These are phyloP conservation scores for Daedaleopsis nitida DNA, from an alignment of 768 basidiomycete genomes.

Conservation along the genomic window DNA sequence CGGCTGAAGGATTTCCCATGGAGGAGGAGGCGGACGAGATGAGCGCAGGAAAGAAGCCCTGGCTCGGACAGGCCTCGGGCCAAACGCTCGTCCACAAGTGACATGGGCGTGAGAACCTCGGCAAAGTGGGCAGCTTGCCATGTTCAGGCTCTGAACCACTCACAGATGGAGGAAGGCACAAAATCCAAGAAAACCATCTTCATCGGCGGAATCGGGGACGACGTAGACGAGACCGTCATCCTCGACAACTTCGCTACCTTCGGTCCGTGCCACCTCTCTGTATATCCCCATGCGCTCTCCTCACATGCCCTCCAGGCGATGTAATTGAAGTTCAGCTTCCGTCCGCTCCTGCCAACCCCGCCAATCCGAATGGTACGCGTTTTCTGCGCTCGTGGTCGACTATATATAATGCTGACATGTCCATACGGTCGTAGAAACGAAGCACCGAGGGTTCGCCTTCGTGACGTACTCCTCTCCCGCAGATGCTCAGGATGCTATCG, in stretches of 20 bases:
- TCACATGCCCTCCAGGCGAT: conserved; percentile 60
- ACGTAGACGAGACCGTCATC: conserved; percentile 77
- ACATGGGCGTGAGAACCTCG: conserved; percentile 20
- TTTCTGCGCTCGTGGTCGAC: conserved; percentile 20
- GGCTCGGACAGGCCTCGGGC: background rate
- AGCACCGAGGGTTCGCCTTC: conserved; percentile 93
- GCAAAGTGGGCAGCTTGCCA: conserved; percentile 14
- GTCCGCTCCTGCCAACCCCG: conserved; percentile 70
- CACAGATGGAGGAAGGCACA: conserved; percentile 75
- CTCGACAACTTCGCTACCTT: conserved; percentile 86
- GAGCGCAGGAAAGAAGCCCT: background rate
- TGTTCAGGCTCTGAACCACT: conserved; percentile 11
- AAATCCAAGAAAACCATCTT: conserved; percentile 87
- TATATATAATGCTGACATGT: conserved; percentile 13
- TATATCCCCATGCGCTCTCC: conserved; percentile 3
- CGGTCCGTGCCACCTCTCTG: conserved; percentile 52
- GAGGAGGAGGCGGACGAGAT: background rate
- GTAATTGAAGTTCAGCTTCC: conserved; percentile 92
- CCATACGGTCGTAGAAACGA: conserved; percentile 50
- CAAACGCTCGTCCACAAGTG: conserved; percentile 17
- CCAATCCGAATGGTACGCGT: conserved; percentile 55
- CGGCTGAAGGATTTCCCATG: no score
- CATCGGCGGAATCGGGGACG: conserved; percentile 80
- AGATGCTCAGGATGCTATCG: conserved; percentile 95
- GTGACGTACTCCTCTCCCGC: conserved; percentile 78